These are phyloP conservation scores for Amaranthus cruentus DNA, from an alignment of 148 eudicot genomes.

Conservation along the genomic window DNA sequence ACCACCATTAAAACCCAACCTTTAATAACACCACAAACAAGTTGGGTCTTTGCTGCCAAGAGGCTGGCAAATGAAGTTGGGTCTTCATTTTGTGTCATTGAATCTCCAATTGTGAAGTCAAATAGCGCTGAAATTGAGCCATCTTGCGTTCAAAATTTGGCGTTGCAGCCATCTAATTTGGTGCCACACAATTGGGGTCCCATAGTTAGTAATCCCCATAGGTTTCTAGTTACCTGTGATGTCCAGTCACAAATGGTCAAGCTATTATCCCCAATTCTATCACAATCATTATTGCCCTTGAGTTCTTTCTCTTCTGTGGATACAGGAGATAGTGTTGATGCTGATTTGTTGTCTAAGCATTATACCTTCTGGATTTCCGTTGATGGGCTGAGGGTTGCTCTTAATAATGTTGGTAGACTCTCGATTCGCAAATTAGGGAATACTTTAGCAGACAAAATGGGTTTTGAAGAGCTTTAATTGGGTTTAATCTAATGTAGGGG, in stretches of 20 bases:
- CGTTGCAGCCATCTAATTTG: conserved; percentile 44
- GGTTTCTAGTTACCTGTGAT: conserved; percentile 37
- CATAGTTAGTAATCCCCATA: conserved; percentile 31
- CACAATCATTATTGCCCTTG: conserved; percentile 15
- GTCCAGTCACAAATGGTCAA: conserved; percentile 53
- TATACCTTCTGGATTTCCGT: conserved; percentile 32
- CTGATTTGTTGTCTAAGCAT: conserved; percentile 26
- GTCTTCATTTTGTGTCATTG: conserved; percentile 46
- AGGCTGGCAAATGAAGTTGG: conserved; percentile 70
- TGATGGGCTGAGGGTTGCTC: conserved; percentile 31
- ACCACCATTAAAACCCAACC: no score
- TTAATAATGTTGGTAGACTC: conserved; percentile 24
- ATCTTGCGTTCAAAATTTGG: conserved; percentile 35
- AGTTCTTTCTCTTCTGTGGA: conserved; percentile 24
- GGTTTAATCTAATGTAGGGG: no score
- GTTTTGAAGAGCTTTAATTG: conserved; percentile 22
- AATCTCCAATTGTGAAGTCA: conserved; percentile 38
- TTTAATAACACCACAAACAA: no score
- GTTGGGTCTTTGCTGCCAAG: conserved; percentile 48
- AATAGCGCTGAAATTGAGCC: conserved; percentile 18
- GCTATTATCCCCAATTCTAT: conserved; percentile 38
- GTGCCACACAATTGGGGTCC: conserved; percentile 42
- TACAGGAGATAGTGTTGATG: conserved; percentile 20
- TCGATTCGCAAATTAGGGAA: conserved; percentile 40
- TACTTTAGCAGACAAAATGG: conserved; percentile 28